Conservation (phyloP, 176 grass and related monocot species). For the Phragmites australis region DNA sequence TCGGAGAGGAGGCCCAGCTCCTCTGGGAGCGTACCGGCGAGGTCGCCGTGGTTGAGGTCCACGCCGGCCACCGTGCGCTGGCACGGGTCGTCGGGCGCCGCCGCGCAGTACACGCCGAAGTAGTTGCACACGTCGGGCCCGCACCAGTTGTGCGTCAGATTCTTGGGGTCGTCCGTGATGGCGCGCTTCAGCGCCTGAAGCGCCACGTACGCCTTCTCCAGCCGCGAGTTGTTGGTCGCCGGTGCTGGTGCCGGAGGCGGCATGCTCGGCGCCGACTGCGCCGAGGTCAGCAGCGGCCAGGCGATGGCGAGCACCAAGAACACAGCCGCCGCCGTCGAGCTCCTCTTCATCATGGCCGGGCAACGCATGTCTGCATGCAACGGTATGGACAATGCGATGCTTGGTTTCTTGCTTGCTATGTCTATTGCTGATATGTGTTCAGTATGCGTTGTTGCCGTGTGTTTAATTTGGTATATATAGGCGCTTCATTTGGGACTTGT, state of each 20-base stretch:
- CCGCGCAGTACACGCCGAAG: constrained; percentile 74
- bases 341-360: constrained; percentile 38
- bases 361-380: not conserved
- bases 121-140: constrained; percentile 76
- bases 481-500: not conserved
- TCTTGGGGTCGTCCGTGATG: constrained; percentile 81
- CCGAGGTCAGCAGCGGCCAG: constrained; percentile 36
- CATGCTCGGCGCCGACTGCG: constrained; percentile 43
- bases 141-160: constrained; percentile 68
- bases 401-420: constrained; percentile 20
- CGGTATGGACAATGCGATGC: constrained; percentile 16
- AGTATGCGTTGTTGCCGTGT: constrained; percentile 37
- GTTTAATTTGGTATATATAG: constrained; percentile 64
- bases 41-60: constrained; percentile 76
- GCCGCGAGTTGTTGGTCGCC: constrained; percentile 52
- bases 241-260: constrained; percentile 9
- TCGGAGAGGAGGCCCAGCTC: constrained; percentile 71
- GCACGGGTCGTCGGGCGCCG: constrained; percentile 65
- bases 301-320: constrained; percentile 32
- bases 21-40: constrained; percentile 57
- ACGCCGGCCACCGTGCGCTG: constrained; percentile 66
- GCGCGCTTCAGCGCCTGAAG: constrained; percentile 78
- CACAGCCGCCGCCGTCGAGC: constrained; percentile 22
- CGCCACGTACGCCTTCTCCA: constrained; percentile 72
- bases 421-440: constrained; percentile 25